Percentiles rank a stretch among this genome's conserved stretches.
Evolutionary conservation across 129 eudicot genomes (phyloP).

Genomic region (Ambrosia trifida): DNA sequence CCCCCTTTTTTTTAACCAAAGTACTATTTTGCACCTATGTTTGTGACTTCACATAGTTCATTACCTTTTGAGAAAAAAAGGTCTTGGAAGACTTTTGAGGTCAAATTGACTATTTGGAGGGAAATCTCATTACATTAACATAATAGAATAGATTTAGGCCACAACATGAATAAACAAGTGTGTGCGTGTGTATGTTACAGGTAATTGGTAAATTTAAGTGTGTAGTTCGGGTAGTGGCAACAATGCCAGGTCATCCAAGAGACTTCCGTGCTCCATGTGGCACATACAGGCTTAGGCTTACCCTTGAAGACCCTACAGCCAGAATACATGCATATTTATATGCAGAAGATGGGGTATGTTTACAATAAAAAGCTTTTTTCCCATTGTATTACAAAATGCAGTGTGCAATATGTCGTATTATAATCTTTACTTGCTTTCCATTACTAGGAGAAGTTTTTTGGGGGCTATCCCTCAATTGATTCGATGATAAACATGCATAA

Average conservation of each 20-base stretch:
- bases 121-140: not conserved
- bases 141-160: not conserved
- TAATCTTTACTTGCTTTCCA: not conserved
- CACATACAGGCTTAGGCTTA: conserved; percentile 62
- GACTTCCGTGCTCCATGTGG: conserved; percentile 64
- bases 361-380: no score
- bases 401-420: no score
- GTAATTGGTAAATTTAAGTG: conserved; percentile 79
- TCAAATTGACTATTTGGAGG: no score
- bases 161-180: not conserved
- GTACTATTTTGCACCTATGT: no score
- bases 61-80: not conserved
- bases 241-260: conserved; percentile 60
- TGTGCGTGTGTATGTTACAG: conserved; percentile 39
- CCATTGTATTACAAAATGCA: no score
- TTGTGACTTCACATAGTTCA: no score
- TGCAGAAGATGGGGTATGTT: conserved; percentile 76
- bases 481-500: conserved; percentile 30
- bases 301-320: conserved; percentile 93
- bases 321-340: conserved; percentile 75
- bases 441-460: conserved; percentile 48
- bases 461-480: conserved; percentile 32
- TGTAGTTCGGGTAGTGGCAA: conserved; percentile 69
- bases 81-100: no score
- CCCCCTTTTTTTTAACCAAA: no score